Evolutionary conservation across 2,329 filamentous ascomycete genomes (phyloP).

Genomic region (Fusarium phyllophilum): DNA sequence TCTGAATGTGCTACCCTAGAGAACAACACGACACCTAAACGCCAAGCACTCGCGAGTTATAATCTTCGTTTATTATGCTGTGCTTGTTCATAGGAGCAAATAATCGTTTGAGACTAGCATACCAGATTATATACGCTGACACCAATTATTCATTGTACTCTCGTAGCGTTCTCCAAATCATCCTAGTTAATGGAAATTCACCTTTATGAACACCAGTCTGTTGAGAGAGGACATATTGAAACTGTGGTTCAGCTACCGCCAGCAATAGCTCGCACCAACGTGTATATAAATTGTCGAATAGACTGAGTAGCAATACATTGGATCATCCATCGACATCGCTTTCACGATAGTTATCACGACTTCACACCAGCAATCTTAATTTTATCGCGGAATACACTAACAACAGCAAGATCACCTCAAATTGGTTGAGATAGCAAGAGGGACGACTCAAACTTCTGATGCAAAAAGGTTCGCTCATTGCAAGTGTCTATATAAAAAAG

Average conservation of each 20-base stretch:
- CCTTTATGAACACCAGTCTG: fast-evolving
- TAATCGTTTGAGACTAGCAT: too few species aligned
- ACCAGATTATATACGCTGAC: fast-evolving
- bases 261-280: too few species aligned
- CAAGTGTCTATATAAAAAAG: not conserved
- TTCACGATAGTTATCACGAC: too few species aligned
- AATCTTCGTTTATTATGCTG: not conserved
- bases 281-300: not conserved
- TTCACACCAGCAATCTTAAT: not conserved
- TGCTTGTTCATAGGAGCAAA: not conserved
- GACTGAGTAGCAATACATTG: not conserved
- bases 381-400: too few species aligned
- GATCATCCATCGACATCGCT: not conserved
- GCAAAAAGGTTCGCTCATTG: too few species aligned
- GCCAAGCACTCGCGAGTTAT: not conserved
- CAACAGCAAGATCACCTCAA: not conserved
- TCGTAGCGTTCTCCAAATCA: too few species aligned
- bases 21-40: not conserved
- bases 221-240: not conserved
- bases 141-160: not conserved
- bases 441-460: not conserved
- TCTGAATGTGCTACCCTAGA: slow-evolving; percentile 9
- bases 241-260: fast-evolving
- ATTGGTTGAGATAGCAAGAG: not conserved
- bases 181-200: too few species aligned